Evolutionary conservation across 208 protist genomes (phyloP).

Genomic region (Trichomonas vaginalis): DNA sequence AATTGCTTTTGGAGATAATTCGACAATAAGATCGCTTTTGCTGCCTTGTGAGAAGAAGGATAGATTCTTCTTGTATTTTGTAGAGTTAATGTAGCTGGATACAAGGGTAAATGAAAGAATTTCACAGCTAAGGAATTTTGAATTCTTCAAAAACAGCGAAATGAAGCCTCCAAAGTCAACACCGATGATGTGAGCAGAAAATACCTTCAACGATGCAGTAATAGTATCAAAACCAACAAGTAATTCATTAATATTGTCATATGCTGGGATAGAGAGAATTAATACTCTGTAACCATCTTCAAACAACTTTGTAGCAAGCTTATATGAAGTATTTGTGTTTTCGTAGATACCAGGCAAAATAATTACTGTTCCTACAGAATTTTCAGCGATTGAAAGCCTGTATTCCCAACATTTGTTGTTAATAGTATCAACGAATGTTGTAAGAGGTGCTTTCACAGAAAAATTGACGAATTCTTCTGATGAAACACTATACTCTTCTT

Average conservation of each 20-base stretch:
- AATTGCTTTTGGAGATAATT: background rate
- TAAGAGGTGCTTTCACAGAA: background rate
- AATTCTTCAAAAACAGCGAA: background rate
- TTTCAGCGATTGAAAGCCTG: background rate
- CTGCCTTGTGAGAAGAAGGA: background rate
- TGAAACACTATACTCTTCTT: background rate
- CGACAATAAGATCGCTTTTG: background rate
- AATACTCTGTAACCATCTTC: background rate
- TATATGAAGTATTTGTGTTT: background rate
- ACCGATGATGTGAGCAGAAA: background rate
- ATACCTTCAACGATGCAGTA: background rate
- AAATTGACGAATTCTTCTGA: background rate
- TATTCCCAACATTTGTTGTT: background rate
- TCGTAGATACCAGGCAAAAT: background rate
- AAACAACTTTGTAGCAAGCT: background rate
- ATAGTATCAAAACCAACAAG: background rate
- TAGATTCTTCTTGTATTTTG: background rate
- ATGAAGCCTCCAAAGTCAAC: background rate
- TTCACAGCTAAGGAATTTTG: background rate
- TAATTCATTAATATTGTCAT: background rate
- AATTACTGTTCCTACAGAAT: background rate
- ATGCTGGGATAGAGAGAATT: background rate
- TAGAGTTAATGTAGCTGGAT: background rate
- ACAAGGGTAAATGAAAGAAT: background rate
- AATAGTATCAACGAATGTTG: background rate